Evolutionary conservation across 768 basidiomycete genomes (phyloP).

Genomic region (Phanerodontia chrysosporium): DNA sequence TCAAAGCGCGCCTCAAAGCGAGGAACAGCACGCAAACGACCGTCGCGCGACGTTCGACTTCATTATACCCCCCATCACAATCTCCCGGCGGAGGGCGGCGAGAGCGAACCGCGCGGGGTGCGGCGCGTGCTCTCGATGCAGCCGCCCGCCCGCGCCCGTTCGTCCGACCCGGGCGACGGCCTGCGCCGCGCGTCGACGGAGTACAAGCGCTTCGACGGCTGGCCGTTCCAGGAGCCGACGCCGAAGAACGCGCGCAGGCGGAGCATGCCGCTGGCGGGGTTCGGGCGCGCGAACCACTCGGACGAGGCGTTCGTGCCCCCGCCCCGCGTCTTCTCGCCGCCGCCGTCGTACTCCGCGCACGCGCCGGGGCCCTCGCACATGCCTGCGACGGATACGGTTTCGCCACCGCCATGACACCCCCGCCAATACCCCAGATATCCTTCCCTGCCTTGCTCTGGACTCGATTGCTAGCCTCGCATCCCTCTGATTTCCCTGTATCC

Average conservation of each 20-base stretch:
- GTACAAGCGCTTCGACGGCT: slow-evolving; percentile 15
- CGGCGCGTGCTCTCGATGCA: slow-evolving; percentile 24
- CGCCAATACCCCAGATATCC: neutral
- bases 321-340: slow-evolving; percentile 5
- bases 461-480: too few relatives aligned
- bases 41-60: slow-evolving; percentile 8
- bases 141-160: slow-evolving; percentile 9
- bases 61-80: slow-evolving; percentile 16
- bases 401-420: neutral
- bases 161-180: slow-evolving; percentile 5
- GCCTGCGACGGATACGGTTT: neutral
- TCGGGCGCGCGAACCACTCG: neutral
- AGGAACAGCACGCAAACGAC: neutral
- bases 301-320: neutral
- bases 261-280: slow-evolving; percentile 2
- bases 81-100: neutral
- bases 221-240: slow-evolving; percentile 12
- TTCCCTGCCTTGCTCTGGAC: neutral
- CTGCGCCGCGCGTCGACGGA: slow-evolving; percentile 16
- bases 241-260: neutral
- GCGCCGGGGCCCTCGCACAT: neutral
- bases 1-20: neutral
- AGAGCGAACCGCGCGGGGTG: slow-evolving; percentile 10
- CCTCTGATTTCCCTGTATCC: too few relatives aligned
- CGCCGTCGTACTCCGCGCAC: neutral